phyloP scores from a whole-genome alignment of 2,329 filamentous ascomycete genomes.

The Colletotrichum cuscutae region DNA sequence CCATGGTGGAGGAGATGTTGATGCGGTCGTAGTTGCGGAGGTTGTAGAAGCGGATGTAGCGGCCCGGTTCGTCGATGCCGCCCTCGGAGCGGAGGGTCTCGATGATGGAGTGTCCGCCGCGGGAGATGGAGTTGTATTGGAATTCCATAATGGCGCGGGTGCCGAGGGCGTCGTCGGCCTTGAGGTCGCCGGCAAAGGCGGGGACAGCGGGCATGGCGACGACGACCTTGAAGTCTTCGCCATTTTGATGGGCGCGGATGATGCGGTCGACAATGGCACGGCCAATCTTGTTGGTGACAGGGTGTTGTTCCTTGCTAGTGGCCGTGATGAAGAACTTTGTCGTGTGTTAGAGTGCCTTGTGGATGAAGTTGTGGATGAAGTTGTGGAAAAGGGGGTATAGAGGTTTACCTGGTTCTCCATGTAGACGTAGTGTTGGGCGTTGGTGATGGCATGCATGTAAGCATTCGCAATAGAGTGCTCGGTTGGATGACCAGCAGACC shows the following conservation, averaged over 20 bases:
- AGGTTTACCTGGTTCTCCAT: conserved; percentile 76
- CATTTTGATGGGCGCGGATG: conserved; percentile 72
- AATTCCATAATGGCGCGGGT: conserved; percentile 91
- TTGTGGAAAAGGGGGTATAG: too few species aligned
- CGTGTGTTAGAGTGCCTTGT: background rate
- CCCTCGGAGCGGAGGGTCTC: conserved; percentile 74
- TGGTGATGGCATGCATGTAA: conserved; percentile 77
- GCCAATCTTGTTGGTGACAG: conserved; percentile 82
- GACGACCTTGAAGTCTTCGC: conserved; percentile 77
- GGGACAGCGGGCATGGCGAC: conserved; percentile 84
- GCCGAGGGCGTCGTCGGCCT: conserved; percentile 76
- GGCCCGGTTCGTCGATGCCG: conserved; percentile 73
- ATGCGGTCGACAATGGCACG: conserved; percentile 83
- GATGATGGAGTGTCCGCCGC: conserved; percentile 81
- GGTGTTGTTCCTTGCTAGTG: conserved; percentile 74
- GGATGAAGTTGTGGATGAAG: conserved; percentile 25
- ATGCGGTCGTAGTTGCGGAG: conserved; percentile 86
- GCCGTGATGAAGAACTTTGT: conserved; percentile 86
- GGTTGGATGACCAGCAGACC: conserved; percentile 62
- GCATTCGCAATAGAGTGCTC: conserved; percentile 88
- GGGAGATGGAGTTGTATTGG: conserved; percentile 83
- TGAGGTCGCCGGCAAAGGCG: conserved; percentile 83
- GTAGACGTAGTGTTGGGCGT: conserved; percentile 79
- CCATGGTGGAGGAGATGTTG: conserved; percentile 74
- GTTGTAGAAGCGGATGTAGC: conserved; percentile 88